Evolutionary conservation across 805 yeast genomes (phyloP).

Genomic region (Saccharomycopsis guyanensis): DNA sequence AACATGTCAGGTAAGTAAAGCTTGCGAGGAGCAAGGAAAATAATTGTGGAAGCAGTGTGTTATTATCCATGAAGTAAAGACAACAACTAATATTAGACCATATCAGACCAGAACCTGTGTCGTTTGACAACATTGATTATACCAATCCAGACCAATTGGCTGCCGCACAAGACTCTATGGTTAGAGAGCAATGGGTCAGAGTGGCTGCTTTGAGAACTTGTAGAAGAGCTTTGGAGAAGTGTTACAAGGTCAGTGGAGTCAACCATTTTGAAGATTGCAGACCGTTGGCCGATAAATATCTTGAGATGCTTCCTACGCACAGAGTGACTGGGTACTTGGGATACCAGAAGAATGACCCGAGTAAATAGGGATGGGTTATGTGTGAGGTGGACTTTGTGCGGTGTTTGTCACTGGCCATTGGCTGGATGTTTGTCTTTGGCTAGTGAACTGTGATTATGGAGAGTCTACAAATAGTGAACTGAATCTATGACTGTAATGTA

Average conservation of each 20-base stretch:
- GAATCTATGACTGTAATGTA: too few relatives aligned
- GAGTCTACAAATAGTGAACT: too few relatives aligned
- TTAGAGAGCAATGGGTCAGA: conserved; percentile 76
- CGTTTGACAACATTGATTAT: conserved; percentile 79
- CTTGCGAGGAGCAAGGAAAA: background rate
- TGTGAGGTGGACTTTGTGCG: background rate
- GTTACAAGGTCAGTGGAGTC: conserved; percentile 53
- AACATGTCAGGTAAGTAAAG: background rate
- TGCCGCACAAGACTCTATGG: conserved; percentile 67
- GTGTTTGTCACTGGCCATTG: too few relatives aligned
- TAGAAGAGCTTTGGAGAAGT: conserved; percentile 68
- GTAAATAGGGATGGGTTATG: too few relatives aligned
- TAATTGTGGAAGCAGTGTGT: background rate
- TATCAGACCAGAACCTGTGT: conserved; percentile 60
- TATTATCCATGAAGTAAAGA: background rate
- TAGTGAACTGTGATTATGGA: too few relatives aligned
- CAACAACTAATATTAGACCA: conserved; percentile 27
- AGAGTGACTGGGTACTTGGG: conserved; percentile 69
- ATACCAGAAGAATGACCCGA: conserved; percentile 85
- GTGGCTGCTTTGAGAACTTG: conserved; percentile 57
- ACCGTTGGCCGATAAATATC: conserved; percentile 65
- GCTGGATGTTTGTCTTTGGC: too few relatives aligned
- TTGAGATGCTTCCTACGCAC: conserved; percentile 67
- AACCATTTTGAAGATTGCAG: conserved; percentile 75
- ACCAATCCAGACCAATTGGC: conserved; percentile 53